These are phyloP conservation scores for Nectriaceae sp. DNA, from an alignment of 2,329 filamentous ascomycete species.

Conservation along the genomic window DNA sequence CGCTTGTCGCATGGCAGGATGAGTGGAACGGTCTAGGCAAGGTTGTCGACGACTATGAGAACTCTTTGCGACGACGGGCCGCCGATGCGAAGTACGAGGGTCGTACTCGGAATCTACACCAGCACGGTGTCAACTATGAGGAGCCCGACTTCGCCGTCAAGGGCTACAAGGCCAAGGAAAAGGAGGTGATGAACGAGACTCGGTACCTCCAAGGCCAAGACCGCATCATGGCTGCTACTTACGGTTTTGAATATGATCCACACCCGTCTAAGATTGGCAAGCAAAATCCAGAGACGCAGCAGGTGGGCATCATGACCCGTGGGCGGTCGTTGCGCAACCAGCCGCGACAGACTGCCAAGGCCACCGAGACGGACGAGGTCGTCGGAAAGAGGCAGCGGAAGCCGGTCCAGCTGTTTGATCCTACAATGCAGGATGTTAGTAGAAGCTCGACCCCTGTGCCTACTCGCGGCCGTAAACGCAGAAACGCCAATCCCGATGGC, in stretches of 20 bases:
- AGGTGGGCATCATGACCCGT: conserved; percentile 51
- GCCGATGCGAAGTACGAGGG: conserved; percentile 51
- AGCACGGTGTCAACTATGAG: conserved; percentile 45
- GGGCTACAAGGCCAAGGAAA: conserved; percentile 51
- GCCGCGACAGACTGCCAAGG: conserved; percentile 58
- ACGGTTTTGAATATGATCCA: conserved; percentile 63
- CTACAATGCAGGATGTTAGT: conserved; percentile 52
- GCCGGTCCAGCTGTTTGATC: conserved; percentile 52
- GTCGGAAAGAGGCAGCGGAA: conserved; percentile 57
- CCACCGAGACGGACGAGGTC: conserved; percentile 54
- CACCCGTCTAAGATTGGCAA: conserved; percentile 58
- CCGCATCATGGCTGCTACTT: conserved; percentile 58
- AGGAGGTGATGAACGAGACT: conserved; percentile 45
- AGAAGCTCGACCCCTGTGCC: conserved; percentile 52
- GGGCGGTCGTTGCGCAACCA: conserved; percentile 57
- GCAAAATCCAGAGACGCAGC: conserved; percentile 60
- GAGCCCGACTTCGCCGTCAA: conserved; percentile 57
- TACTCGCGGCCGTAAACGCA: conserved; percentile 34
- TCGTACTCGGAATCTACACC: conserved; percentile 43
- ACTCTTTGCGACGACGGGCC: conserved; percentile 51
- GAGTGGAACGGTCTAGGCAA: conserved; percentile 55
- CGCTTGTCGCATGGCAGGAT: conserved; percentile 53
- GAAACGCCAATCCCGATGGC: conserved; percentile 31
- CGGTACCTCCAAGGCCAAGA: conserved; percentile 56
- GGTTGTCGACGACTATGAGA: conserved; percentile 59